Conservation (phyloP, 495 filamentous ascomycete genomes). For the Acidomyces sp. region DNA sequence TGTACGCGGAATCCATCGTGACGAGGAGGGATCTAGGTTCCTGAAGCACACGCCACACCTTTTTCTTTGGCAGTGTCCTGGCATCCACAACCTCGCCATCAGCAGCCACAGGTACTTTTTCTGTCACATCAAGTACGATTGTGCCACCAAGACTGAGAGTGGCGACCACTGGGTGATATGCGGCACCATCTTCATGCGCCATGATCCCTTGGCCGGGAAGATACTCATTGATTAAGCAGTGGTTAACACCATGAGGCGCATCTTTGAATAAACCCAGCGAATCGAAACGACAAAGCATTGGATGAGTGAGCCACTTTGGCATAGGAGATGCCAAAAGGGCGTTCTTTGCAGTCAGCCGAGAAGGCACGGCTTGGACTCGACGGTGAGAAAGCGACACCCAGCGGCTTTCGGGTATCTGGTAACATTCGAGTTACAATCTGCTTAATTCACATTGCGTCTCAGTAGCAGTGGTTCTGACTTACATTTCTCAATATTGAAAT, state of each 20-base stretch:
- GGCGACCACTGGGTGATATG: slow-evolving; percentile 77
- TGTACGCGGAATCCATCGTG: slow-evolving; percentile 27
- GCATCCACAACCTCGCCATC: slow-evolving; percentile 22
- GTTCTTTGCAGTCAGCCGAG: slow-evolving; percentile 56
- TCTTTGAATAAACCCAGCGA: slow-evolving; percentile 47
- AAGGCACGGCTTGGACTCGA: slow-evolving; percentile 82
- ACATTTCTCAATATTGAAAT: slow-evolving; percentile 40
- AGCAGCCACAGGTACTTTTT: slow-evolving; percentile 33
- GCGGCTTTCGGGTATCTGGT: slow-evolving; percentile 32
- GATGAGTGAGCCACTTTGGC: slow-evolving; percentile 61
- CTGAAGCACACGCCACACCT: slow-evolving; percentile 58
- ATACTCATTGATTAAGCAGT: slow-evolving; percentile 92
- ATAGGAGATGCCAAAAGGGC: slow-evolving; percentile 63
- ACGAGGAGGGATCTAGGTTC: slow-evolving; percentile 50
- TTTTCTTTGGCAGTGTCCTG: not conserved
- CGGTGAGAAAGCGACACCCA: slow-evolving; percentile 81
- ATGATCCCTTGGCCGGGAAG: slow-evolving; percentile 79
- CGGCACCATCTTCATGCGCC: slow-evolving; percentile 85
- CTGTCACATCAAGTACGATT: slow-evolving; percentile 66
- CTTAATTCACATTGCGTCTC: no score
- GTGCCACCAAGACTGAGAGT: slow-evolving; percentile 73
- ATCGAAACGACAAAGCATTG: slow-evolving; percentile 56
- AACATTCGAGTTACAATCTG: not conserved
- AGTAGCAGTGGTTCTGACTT: slow-evolving; percentile 33
- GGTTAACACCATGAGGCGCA: slow-evolving; percentile 74